Conservation (phyloP, 1,284 basidiomycete genomes). For the Ceratobasidium papillatum region DNA sequence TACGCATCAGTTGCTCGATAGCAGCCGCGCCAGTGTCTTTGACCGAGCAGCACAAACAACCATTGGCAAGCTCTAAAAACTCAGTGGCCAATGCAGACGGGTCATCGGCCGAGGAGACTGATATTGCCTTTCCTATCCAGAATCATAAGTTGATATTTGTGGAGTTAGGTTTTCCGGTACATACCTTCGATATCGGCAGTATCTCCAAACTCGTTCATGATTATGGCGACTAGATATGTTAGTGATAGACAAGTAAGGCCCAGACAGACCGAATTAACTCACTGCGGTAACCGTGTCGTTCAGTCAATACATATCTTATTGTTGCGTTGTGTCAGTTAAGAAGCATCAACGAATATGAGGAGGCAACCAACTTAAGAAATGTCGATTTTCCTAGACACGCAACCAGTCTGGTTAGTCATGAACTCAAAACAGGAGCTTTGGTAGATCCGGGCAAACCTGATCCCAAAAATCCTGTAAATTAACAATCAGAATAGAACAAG, state of each 20-base stretch:
- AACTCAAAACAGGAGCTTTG: neutral
- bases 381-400: neutral
- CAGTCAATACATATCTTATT: constrained; percentile 82
- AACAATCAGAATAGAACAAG: neutral
- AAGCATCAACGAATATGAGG: neutral
- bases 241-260: neutral
- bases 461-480: constrained; percentile 86
- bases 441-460: constrained; percentile 61
- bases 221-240: constrained; percentile 73
- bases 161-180: constrained; percentile 26
- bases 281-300: constrained; percentile 87
- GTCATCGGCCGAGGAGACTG: constrained; percentile 73
- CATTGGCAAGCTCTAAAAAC: constrained; percentile 89
- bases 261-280: neutral
- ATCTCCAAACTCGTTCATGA: constrained; percentile 93
- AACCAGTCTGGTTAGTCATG: neutral
- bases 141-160: constrained; percentile 32
- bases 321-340: constrained; percentile 5
- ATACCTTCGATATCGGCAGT: constrained; percentile 60
- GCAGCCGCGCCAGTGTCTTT: constrained; percentile 90
- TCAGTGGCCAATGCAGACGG: constrained; percentile 74
- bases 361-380: constrained; percentile 15
- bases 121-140: constrained; percentile 72
- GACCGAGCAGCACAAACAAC: constrained; percentile 93
- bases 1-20: constrained; percentile 86